Conservation (phyloP, 2,329 filamentous ascomycete species). For the Arthrobotrys sinensis region DNA sequence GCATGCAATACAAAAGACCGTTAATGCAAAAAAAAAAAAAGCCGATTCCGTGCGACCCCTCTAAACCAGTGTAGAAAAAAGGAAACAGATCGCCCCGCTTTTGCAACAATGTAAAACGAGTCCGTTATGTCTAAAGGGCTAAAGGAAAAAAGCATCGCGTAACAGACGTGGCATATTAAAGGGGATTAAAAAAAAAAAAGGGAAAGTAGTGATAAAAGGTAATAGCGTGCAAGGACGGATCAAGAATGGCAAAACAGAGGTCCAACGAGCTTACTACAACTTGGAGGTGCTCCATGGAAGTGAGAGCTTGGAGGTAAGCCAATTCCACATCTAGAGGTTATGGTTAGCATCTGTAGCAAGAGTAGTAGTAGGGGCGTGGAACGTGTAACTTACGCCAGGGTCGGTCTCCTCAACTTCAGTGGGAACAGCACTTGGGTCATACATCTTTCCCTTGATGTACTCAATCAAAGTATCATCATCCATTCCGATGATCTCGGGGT, state of each 20-base stretch:
- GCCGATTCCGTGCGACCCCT: constrained; percentile 18
- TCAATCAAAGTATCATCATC: constrained; percentile 62
- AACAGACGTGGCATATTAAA: constrained; percentile 31
- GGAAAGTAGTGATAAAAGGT: neutral
- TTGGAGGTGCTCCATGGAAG: constrained; percentile 58
- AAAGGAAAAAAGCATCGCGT: constrained; percentile 14
- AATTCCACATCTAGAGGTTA: constrained; percentile 52
- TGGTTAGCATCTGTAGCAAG: constrained; percentile 15
- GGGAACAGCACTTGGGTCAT: constrained; percentile 62
- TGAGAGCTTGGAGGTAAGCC: constrained; percentile 59
- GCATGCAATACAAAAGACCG: neutral
- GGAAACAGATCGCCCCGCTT: constrained; percentile 29
- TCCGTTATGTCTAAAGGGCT: constrained; percentile 45
- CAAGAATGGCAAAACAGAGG: constrained; percentile 3
- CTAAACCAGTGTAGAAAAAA: constrained; percentile 23
- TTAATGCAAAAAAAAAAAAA: constrained; percentile 19
- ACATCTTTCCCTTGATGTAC: constrained; percentile 64
- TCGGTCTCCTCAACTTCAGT: constrained; percentile 48
- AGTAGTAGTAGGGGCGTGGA: neutral
- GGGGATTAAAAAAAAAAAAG: constrained; percentile 8
- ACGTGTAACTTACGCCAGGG: constrained; percentile 40
- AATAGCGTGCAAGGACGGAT: neutral
- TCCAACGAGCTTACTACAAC: constrained; percentile 48
- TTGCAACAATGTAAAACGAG: constrained; percentile 46
- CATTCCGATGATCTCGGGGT: constrained; percentile 64